phyloP scores from a whole-genome alignment of 768 basidiomycete genomes.

The Suillus bovinus region DNA sequence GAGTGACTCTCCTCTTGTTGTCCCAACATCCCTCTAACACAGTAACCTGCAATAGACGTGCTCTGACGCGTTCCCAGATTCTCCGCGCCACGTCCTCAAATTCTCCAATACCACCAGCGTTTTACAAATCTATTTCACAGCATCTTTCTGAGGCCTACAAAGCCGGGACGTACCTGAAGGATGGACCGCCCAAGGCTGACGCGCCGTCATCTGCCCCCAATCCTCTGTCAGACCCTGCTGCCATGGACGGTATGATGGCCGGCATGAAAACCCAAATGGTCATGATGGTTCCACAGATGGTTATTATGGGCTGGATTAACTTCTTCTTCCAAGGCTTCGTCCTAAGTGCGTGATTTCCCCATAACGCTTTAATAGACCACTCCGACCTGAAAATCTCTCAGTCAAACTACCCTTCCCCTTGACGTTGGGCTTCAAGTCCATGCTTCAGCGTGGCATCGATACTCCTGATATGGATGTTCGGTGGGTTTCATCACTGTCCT shows the following conservation, averaged over 20 bases:
- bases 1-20: slow-evolving; percentile 33
- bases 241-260: slow-evolving; percentile 99
- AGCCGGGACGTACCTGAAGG: slow-evolving; percentile 83
- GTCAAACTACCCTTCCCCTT: slow-evolving; percentile 97
- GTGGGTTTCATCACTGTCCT: slow-evolving; percentile 98
- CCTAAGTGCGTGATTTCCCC: slow-evolving; percentile 67
- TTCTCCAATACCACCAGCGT: slow-evolving; percentile 75
- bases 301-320: slow-evolving; percentile 99
- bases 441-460: slow-evolving; percentile 95
- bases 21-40: neutral
- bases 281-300: slow-evolving; percentile 98
- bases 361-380: slow-evolving; percentile 5
- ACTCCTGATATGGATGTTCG: slow-evolving; percentile 97
- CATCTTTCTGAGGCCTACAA: slow-evolving; percentile 71
- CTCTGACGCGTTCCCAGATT: slow-evolving; percentile 79
- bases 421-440: slow-evolving; percentile 95
- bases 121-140: slow-evolving; percentile 75
- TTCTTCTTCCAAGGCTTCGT: slow-evolving; percentile 99
- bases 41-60: slow-evolving; percentile 50
- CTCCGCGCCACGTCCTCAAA: slow-evolving; percentile 78
- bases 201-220: slow-evolving; percentile 64
- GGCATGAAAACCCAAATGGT: slow-evolving; percentile 99
- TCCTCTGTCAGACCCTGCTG: slow-evolving; percentile 84
- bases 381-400: slow-evolving; percentile 32
- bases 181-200: slow-evolving; percentile 71